These are phyloP conservation scores for Megacollybia marginata DNA, from an alignment of 768 basidiomycete genomes.

Conservation along the genomic window DNA sequence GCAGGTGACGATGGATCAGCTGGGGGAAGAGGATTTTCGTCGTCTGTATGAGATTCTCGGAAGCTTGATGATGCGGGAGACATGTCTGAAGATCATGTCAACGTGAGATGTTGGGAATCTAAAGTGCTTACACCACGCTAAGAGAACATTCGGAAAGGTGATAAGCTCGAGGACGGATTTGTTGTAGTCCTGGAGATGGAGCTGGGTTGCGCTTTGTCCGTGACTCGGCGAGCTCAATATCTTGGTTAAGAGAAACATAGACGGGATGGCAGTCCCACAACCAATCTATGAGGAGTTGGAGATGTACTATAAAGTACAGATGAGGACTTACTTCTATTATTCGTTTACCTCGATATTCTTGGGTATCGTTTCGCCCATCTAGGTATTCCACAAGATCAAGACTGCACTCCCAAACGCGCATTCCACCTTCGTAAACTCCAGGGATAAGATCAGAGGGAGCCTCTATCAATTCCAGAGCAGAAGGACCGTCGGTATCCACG, in stretches of 20 bases:
- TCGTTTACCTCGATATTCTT: constrained; percentile 36
- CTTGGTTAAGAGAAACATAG: constrained; percentile 59
- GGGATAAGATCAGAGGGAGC: constrained; percentile 87
- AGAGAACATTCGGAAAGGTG: constrained; percentile 70
- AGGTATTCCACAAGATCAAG: constrained; percentile 76
- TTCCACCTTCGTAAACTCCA: constrained; percentile 89
- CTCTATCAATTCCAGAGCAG: constrained; percentile 59
- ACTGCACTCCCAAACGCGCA: constrained; percentile 98
- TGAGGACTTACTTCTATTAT: constrained; percentile 62
- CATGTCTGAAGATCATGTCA: constrained; percentile 35
- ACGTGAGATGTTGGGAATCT: not conserved
- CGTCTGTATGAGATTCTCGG: constrained; percentile 26
- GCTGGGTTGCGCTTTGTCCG: constrained; percentile 28
- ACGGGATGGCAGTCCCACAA: constrained; percentile 88
- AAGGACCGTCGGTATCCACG: constrained; percentile 16
- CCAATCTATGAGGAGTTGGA: constrained; percentile 51
- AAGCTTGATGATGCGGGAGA: constrained; percentile 49
- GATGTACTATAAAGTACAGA: not conserved
- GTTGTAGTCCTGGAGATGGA: constrained; percentile 94
- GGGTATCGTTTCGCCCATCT: constrained; percentile 21
- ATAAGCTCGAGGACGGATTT: constrained; percentile 69
- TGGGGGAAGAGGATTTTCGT: constrained; percentile 11
- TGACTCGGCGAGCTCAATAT: constrained; percentile 36
- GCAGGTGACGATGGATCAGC: constrained; percentile 32
- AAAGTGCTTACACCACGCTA: constrained; percentile 69